Percentiles rank a stretch among this genome's conserved stretches.
These are phyloP conservation scores for Kazachstania africana DNA, from an alignment of 805 yeast species.

Conservation along the genomic window DNA sequence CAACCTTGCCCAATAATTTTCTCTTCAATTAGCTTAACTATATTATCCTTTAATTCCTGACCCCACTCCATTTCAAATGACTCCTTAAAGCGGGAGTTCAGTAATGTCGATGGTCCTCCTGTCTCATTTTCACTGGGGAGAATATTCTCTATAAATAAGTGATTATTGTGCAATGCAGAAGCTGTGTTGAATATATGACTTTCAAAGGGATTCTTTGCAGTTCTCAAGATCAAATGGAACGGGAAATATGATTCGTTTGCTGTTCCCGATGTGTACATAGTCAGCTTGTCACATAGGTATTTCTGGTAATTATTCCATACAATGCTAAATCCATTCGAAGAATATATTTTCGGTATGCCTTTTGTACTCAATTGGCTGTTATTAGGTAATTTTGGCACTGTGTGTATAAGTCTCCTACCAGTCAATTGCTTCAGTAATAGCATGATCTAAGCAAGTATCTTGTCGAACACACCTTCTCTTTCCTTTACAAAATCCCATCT, in stretches of 20 bases:
- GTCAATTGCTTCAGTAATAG: background rate
- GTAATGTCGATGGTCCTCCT: slow-evolving; percentile 21
- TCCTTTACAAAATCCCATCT: no score
- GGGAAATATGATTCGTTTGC: slow-evolving; percentile 68
- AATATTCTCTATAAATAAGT: slow-evolving; percentile 63
- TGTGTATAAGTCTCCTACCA: slow-evolving; percentile 8
- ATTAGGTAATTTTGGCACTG: slow-evolving; percentile 22
- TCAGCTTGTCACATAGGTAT: slow-evolving; percentile 46
- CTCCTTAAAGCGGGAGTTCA: slow-evolving; percentile 25
- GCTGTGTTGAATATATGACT: slow-evolving; percentile 74
- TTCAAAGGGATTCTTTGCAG: slow-evolving; percentile 54
- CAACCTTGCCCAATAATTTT: slow-evolving; percentile 51
- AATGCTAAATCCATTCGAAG: slow-evolving; percentile 45
- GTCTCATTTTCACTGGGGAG: slow-evolving; percentile 7
- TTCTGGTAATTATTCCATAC: slow-evolving; percentile 81
- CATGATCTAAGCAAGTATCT: no score
- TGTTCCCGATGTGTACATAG: slow-evolving; percentile 63
- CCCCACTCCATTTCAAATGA: slow-evolving; percentile 25
- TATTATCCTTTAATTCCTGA: slow-evolving; percentile 40
- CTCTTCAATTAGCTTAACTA: slow-evolving; percentile 40
- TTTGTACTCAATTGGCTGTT: slow-evolving; percentile 6
- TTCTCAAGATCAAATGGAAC: slow-evolving; percentile 52
- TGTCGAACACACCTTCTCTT: no score
- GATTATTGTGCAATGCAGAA: slow-evolving; percentile 87
- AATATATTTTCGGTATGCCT: slow-evolving; percentile 22